A percentile compares a stretch with the other conserved stretches of the same genome.
phyloP scores from a whole-genome alignment of 2,329 filamentous ascomycete species.

The Fusarium verticillioides region DNA sequence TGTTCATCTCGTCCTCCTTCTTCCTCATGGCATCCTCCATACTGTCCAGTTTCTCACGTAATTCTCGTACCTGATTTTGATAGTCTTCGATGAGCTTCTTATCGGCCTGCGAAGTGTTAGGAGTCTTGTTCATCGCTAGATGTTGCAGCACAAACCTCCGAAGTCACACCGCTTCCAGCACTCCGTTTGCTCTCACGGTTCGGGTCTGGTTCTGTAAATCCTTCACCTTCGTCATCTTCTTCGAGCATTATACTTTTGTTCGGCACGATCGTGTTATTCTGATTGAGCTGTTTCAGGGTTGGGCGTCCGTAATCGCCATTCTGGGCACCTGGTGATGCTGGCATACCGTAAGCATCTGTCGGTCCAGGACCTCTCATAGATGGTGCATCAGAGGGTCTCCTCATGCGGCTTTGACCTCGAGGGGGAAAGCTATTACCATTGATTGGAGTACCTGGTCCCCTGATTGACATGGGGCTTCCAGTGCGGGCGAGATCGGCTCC shows the following conservation, averaged over 20 bases:
- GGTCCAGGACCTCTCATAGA: slow-evolving; percentile 64
- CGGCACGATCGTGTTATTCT: slow-evolving; percentile 95
- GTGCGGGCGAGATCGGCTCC: slow-evolving; percentile 74
- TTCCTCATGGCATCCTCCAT: slow-evolving; percentile 76
- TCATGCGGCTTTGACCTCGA: slow-evolving; percentile 63
- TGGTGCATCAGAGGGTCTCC: slow-evolving; percentile 70
- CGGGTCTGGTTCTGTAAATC: slow-evolving; percentile 61
- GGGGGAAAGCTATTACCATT: slow-evolving; percentile 66
- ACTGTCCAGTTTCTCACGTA: slow-evolving; percentile 77
- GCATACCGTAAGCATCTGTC: slow-evolving; percentile 62
- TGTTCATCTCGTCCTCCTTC: slow-evolving; percentile 73
- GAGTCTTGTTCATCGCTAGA: background rate
- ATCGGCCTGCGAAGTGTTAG: slow-evolving; percentile 62
- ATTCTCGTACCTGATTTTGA: slow-evolving; percentile 77
- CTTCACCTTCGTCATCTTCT: slow-evolving; percentile 81
- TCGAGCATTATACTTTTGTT: slow-evolving; percentile 99
- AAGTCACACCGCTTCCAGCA: slow-evolving; percentile 44
- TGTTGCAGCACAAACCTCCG: slow-evolving; percentile 53
- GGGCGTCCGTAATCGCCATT: slow-evolving; percentile 78
- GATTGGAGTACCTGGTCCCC: slow-evolving; percentile 70
- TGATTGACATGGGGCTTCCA: slow-evolving; percentile 74
- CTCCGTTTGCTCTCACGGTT: slow-evolving; percentile 48
- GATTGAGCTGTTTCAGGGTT: slow-evolving; percentile 83
- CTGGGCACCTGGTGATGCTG: slow-evolving; percentile 67
- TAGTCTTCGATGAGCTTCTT: slow-evolving; percentile 82